Conservation (phyloP, 2,329 filamentous ascomycete species). For the Verticillium zaregamsianum region DNA sequence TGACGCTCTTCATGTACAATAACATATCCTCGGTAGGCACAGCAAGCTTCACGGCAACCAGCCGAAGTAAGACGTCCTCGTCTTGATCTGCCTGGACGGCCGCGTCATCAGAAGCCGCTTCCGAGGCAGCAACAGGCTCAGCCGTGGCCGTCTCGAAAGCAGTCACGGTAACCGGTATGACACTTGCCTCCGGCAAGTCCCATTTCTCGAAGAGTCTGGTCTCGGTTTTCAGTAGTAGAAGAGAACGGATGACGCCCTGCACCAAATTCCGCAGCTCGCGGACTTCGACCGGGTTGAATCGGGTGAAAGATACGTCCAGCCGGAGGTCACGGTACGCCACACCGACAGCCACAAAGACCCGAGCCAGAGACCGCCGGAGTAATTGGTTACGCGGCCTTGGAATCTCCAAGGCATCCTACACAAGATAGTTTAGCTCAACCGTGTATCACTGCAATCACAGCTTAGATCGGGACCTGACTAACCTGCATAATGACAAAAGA, state of each 20-base stretch:
- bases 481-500: slow-evolving; percentile 44
- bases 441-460: not conserved
- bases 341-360: slow-evolving; percentile 52
- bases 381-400: slow-evolving; percentile 22
- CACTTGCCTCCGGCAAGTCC: slow-evolving; percentile 1
- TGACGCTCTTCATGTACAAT: slow-evolving; percentile 36
- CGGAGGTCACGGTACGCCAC: slow-evolving; percentile 51
- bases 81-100: not conserved
- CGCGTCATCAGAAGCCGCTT: not conserved
- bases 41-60: slow-evolving; percentile 24
- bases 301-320: slow-evolving; percentile 52
- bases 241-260: slow-evolving; percentile 49
- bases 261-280: slow-evolving; percentile 47
- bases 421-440: not conserved
- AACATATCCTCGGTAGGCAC: slow-evolving; percentile 43
- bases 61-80: not conserved
- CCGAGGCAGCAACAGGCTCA: not conserved
- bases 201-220: slow-evolving; percentile 37
- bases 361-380: slow-evolving; percentile 39
- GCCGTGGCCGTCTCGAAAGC: not conserved
- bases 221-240: slow-evolving; percentile 48
- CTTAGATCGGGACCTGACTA: slow-evolving; percentile 4
- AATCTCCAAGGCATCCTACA: slow-evolving; percentile 26
- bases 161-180: not conserved
- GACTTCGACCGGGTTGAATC: slow-evolving; percentile 46